Base-by-base conservation (phyloP, 1,139 yeast species). In the Wickerhamomyces sp. region DNA sequence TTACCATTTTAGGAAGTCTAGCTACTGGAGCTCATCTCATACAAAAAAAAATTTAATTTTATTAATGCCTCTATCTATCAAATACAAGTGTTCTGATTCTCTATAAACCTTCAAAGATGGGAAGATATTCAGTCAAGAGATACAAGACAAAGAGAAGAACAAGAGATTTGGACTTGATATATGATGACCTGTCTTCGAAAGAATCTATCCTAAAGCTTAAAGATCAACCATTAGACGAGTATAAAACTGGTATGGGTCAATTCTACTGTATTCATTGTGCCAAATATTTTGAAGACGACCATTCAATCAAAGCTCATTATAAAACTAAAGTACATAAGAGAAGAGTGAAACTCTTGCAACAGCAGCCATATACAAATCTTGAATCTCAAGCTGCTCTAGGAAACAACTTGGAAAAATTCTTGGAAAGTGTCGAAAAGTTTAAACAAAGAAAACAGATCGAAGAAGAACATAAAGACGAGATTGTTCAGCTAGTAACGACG, bases 351-450 rank as follows among this genome's bases (percentile, higher is more conserved):
- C 84, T 80, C 38, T 68, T 92, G 51, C 77, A 74, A 42, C 78
- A 72, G 39, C 81, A 83, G 39, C 97, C 97, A 7, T 92, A 90
- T 59, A 81, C 96, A 5, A 81, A 76, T 38, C 78, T 85, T 47
- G 97, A 90, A 58, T 83, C 95, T 28, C 89, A 88, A 55, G 96
- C 96, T 30, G 97, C 96, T 2, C 75, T 84, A 0, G 97, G 97
- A 3, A 68, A 74, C 22, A 82, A 87, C 59, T 69, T 89, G 61
- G 69, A 70, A 37, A 81, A 76, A 60, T 90, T 79, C 58, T 60
- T 82, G 54, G 69, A 71, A 41, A 70, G 77, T 39, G 86, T 82
- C 22, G 81, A 81, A 46, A 67, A 75, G 51, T 48, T 49, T 40
- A 54, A 53, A 33, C 32, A 39, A 38, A 44, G 60, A 45, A 37